phyloP scores from a whole-genome alignment of 2,329 filamentous ascomycete species.

The Aspergillus latus region DNA sequence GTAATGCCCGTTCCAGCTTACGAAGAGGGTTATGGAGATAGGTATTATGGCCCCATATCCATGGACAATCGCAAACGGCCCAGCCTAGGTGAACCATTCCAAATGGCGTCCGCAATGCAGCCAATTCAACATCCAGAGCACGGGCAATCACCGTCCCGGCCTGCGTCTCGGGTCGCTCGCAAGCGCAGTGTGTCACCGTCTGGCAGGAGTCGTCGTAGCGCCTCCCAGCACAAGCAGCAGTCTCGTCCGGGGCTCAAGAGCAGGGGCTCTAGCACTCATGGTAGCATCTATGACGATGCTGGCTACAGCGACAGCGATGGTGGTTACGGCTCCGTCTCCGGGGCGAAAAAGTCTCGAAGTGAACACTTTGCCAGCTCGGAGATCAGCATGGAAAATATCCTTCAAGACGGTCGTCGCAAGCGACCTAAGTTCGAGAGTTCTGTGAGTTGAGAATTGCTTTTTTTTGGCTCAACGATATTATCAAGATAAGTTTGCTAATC shows the following conservation, averaged over 20 bases:
- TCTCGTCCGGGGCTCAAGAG: conserved; percentile 68
- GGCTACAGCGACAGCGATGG: conserved; percentile 87
- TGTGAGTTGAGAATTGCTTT: conserved; percentile 61
- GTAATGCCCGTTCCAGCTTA: conserved; percentile 65
- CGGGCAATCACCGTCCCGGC: conserved; percentile 64
- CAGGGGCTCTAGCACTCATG: conserved; percentile 60
- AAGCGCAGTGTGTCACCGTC: conserved; percentile 77
- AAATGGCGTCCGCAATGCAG: conserved; percentile 59
- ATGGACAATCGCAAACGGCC: conserved; percentile 55
- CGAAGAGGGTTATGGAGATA: conserved; percentile 45
- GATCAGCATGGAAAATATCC: conserved; percentile 97
- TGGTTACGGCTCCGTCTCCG: conserved; percentile 69
- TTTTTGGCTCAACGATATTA: conserved; percentile 23
- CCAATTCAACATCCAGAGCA: conserved; percentile 54
- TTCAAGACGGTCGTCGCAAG: conserved; percentile 93
- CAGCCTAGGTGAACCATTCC: conserved; percentile 64
- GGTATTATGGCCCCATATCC: conserved; percentile 50
- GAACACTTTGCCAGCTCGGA: conserved; percentile 92
- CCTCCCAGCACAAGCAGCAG: conserved; percentile 71
- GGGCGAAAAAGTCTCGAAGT: conserved; percentile 71
- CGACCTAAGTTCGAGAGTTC: conserved; percentile 94
- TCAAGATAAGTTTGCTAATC: conserved; percentile 9
- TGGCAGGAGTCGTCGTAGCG: conserved; percentile 71
- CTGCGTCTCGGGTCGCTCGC: conserved; percentile 68
- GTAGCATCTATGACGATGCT: conserved; percentile 67